phyloP scores from a whole-genome alignment of 306 rosid genomes.

The Casuarina glauca region DNA sequence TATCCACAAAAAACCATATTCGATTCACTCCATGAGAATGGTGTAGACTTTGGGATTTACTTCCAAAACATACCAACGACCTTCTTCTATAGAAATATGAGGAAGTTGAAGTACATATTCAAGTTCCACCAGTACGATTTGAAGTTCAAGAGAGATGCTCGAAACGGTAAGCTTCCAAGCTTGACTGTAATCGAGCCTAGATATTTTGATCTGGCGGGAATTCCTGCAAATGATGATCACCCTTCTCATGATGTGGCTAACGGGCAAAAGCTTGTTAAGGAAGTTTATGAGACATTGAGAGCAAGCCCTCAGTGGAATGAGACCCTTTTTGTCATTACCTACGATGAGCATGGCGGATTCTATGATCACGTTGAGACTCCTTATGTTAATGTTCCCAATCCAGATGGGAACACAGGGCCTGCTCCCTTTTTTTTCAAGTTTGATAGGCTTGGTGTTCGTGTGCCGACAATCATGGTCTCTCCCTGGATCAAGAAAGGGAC shows the following conservation, averaged over 20 bases:
- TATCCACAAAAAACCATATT: constrained; percentile 95
- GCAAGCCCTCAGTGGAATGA: constrained; percentile 95
- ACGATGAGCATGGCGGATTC: constrained; percentile 97
- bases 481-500: constrained; percentile 98
- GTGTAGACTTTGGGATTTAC: constrained; percentile 72
- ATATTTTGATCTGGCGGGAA: constrained; percentile 73
- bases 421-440: constrained; percentile 97
- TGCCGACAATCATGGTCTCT: constrained; percentile 93
- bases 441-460: constrained; percentile 96
- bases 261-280: constrained; percentile 93
- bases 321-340: constrained; percentile 83
- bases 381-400: constrained; percentile 77
- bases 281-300: constrained; percentile 87
- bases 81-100: constrained; percentile 78
- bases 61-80: constrained; percentile 88
- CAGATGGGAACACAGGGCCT: constrained; percentile 97
- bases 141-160: constrained; percentile 79
- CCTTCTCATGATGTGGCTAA: constrained; percentile 99
- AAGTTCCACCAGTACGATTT: constrained; percentile 82
- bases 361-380: constrained; percentile 92
- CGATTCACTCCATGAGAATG: constrained; percentile 75
- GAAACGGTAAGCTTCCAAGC: constrained; percentile 78
- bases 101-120: constrained; percentile 74
- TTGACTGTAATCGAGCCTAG: constrained; percentile 91
- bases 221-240: constrained; percentile 90